These are phyloP conservation scores for Phytophthora podocarpi DNA, from an alignment of 352 stramenopile species.

Conservation along the genomic window DNA sequence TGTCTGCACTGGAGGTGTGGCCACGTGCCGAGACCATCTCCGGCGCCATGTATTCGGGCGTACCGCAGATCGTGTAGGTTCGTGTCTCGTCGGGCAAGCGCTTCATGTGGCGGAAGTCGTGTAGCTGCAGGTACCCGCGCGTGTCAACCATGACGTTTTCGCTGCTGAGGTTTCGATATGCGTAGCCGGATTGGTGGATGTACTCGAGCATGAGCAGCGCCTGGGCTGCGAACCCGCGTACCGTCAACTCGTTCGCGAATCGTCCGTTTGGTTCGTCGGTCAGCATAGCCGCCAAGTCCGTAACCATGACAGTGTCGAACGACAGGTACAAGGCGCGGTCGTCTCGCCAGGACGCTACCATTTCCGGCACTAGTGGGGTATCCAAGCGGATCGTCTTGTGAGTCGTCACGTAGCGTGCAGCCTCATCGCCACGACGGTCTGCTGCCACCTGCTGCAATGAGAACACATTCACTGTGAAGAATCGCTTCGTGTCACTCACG, in stretches of 20 bases:
- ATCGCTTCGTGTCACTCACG: constrained; percentile 61
- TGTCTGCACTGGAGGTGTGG: constrained; percentile 79
- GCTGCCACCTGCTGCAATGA: constrained; percentile 71
- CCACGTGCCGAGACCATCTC: constrained; percentile 88
- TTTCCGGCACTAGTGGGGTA: constrained; percentile 71
- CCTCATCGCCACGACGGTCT: constrained; percentile 73
- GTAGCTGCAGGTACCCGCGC: constrained; percentile 81
- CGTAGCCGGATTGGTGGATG: constrained; percentile 78
- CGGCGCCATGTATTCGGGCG: constrained; percentile 89
- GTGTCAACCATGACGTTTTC: constrained; percentile 86
- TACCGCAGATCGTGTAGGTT: constrained; percentile 90
- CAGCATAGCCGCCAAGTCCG: constrained; percentile 64
- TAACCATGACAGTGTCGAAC: constrained; percentile 76
- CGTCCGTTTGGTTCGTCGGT: constrained; percentile 57
- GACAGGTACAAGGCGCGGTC: constrained; percentile 81
- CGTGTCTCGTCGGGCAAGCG: constrained; percentile 79
- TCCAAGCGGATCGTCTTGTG: constrained; percentile 76
- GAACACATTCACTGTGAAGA: constrained; percentile 83
- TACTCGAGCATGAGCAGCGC: constrained; percentile 85
- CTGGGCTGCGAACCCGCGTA: constrained; percentile 68
- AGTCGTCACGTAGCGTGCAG: constrained; percentile 66
- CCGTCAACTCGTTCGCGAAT: constrained; percentile 57
- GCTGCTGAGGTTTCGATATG: constrained; percentile 86
- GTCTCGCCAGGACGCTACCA: constrained; percentile 81
- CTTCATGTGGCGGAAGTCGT: constrained; percentile 89